Conservation (phyloP, 2,329 filamentous ascomycete species). For the Colletotrichum spaethianum region DNA sequence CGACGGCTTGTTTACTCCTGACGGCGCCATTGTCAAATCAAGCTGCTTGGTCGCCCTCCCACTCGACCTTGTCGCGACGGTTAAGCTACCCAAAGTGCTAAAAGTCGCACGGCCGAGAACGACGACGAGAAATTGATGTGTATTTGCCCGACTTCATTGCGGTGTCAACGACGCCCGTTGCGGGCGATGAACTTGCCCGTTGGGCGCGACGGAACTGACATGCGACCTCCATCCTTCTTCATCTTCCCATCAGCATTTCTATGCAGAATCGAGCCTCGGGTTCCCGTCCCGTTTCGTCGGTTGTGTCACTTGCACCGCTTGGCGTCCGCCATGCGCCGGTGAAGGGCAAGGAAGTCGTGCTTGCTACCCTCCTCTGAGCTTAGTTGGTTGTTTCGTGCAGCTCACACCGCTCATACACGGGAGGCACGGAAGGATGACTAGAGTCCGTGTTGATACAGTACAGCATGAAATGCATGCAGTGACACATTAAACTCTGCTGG, state of each 20-base stretch:
- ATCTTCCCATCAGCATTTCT: constrained; percentile 18
- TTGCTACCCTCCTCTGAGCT: constrained; percentile 40
- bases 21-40: constrained; percentile 54
- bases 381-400: constrained; percentile 34
- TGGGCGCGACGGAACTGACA: neutral
- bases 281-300: constrained; percentile 13
- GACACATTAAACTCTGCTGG: constrained; percentile 33
- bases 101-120: constrained; percentile 16
- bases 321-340: constrained; percentile 32
- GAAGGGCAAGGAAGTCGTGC: constrained; percentile 32
- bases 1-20: constrained; percentile 35
- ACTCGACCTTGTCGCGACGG: constrained; percentile 45
- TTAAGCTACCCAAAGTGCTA: constrained; percentile 37
- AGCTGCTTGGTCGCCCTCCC: constrained; percentile 46
- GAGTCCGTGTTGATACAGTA: constrained; percentile 38
- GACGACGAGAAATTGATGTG: constrained; percentile 15
- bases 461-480: constrained; percentile 34
- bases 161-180: constrained; percentile 16
- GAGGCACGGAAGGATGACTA: constrained; percentile 8
- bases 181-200: constrained; percentile 7
- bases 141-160: constrained; percentile 26
- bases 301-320: constrained; percentile 28
- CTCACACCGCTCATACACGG: constrained; percentile 40
- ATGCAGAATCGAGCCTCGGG: constrained; percentile 14
- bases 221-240: neutral